A percentile compares a stretch with the other conserved stretches of the same genome.
These are phyloP conservation scores for Tuctoria greenei DNA, from an alignment of 176 grass and related monocot genomes.

Conservation along the genomic window DNA sequence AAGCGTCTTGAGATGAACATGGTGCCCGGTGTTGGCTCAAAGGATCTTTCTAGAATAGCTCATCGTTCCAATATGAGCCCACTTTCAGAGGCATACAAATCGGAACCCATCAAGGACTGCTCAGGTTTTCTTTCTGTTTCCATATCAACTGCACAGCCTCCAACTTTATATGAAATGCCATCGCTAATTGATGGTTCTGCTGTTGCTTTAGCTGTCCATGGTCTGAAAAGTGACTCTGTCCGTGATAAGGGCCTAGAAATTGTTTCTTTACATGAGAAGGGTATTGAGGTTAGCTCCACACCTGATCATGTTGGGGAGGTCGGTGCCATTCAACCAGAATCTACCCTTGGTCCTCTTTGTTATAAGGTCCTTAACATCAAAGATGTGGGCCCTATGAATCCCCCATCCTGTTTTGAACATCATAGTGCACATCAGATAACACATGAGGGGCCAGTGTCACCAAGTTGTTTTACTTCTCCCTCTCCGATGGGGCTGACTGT, in stretches of 20 bases:
- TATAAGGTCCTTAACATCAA: constrained; percentile 65
- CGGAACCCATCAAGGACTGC: constrained; percentile 31
- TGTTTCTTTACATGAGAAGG: constrained; percentile 37
- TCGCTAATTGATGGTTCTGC: constrained; percentile 45
- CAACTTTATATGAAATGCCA: constrained; percentile 30
- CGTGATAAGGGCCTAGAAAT: constrained; percentile 42
- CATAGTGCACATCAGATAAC: constrained; percentile 25
- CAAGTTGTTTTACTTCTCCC: constrained; percentile 44
- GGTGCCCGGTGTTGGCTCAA: constrained; percentile 21
- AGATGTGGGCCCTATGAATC: constrained; percentile 41
- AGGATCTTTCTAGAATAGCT: constrained; percentile 37
- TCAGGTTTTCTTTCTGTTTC: constrained; percentile 42
- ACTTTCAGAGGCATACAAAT: constrained; percentile 36
- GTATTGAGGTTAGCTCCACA: constrained; percentile 25
- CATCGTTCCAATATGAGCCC: constrained; percentile 36
- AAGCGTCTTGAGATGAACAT: constrained; percentile 48
- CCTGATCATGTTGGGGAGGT: constrained; percentile 27
- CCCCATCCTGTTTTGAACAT: constrained; percentile 39
- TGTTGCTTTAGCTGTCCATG: constrained; percentile 34
- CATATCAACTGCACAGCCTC: constrained; percentile 23
- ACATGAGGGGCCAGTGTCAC: constrained; percentile 27
- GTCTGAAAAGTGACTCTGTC: constrained; percentile 40
- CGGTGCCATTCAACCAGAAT: constrained; percentile 18
- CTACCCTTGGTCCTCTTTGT: constrained; percentile 72
- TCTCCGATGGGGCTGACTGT: constrained; percentile 38